Evolutionary conservation across 768 basidiomycete species (phyloP), one percentile per base, ranked within the genome.

Genomic region (Boletus coccyginus): DNA sequence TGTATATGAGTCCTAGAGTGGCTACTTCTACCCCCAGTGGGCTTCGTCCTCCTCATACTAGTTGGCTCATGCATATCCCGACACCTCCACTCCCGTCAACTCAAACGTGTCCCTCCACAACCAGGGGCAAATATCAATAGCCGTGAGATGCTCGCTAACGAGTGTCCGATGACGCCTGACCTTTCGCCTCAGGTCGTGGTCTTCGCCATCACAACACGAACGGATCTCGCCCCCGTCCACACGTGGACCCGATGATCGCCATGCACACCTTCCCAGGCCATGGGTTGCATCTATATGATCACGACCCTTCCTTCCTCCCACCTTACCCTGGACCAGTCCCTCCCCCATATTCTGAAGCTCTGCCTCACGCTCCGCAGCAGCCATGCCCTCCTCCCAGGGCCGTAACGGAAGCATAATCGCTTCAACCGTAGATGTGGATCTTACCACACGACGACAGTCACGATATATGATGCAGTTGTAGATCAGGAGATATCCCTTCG

Each of bases 1-100:
- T 6, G 8, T 29, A 13, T 14, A 1, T 16, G 5, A 1, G 19
- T 41, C 35, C 10, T 27, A 8, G 46, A 50, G 6, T 55, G 41
- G 55, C 42, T 17, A 10, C 31, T 1, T 32, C 13, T 1, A 27
- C 11, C n/a, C 0, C n/a, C 33, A 66, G 65, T 60, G 16, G 31
- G 44, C 41, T 66, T 65, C 19, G 13, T 47, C 41, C 1, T 39
- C 13, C 66, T 66, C 50, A 14, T 66, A 19, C 3, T 58, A 0
- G 44, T 29, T 9, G 32, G 19, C 44, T 40, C 36, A 3, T 52
- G 21, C 27, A 14, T 59, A 14, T 58, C 57, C 43, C 52, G 57
- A 17, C 17, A 44, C n/a, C n/a, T n/a, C n/a, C n/a, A n/a, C 40
- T 31, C 46, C 19, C 41, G 32, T 16, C 29, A 27, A 31, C 3